Evolutionary conservation across 257 asterid species (phyloP), one percentile per base, ranked within the genome.

Genomic region (Scutellaria galericulata): DNA sequence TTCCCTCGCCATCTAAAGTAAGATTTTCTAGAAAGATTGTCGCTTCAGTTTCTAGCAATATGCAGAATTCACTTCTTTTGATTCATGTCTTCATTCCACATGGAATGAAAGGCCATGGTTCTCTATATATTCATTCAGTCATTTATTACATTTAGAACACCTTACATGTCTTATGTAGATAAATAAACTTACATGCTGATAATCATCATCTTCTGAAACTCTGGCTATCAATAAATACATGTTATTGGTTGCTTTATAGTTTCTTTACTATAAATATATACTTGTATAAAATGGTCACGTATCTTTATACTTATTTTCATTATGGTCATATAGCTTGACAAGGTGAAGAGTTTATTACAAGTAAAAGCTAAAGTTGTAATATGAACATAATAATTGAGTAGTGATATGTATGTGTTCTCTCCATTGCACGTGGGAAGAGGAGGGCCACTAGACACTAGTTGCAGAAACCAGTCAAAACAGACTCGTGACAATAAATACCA

Each of bases 1-100:
- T 78, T 84, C 47, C 79, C 82, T 44, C 78, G 50, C 20, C 80
- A 73, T 60, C 57, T 57, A 39, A 73, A 59, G 85, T 77, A 77
- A 69, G 75, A 65, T 7, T 46, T 9, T 11, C 58, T 20, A 13
- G 50, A 10, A 48, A 42, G 73, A 22, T 69, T 45, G 11, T 37
- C 68, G 64, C 59, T 18, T 48, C 66, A 42, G 58, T 79, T 64
- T 59, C 44, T 20, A 68, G 57, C 41, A 51, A 55, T 35, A 50
- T 53, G 68, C 77, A 44, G 48, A 71, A 55, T 56, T 50, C 48
- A 22, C 20, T 61, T 61, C 18, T 18, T 51, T 24, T 51, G 13
- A 66, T 64, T 22, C 59, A 58, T 37, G 55, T 50, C 47, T 48
- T 40, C 44, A 7, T 63, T 39, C 70, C 70, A 72, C 59, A 58